These are phyloP conservation scores for Aspergillus piperis DNA, from an alignment of 2,329 filamentous ascomycete genomes.

Conservation along the genomic window DNA sequence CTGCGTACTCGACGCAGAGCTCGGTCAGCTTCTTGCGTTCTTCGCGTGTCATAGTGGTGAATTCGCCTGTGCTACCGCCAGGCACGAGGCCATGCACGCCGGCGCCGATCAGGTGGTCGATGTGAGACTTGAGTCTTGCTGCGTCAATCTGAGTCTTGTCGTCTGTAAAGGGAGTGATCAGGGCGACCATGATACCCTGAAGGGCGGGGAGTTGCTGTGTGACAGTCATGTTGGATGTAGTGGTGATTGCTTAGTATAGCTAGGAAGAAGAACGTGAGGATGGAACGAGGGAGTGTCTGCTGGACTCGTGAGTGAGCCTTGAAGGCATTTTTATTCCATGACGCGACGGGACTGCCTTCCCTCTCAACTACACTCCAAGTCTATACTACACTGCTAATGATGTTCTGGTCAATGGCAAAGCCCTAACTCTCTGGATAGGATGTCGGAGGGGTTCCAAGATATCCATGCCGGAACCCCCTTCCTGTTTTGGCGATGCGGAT, in stretches of 20 bases:
- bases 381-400: neutral
- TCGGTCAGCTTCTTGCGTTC: conserved; percentile 51
- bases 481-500: neutral
- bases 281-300: no score
- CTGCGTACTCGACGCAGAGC: conserved; percentile 31
- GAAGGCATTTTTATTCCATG: neutral
- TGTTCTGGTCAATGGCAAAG: neutral
- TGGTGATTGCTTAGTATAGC: neutral
- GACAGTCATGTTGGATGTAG: conserved; percentile 15
- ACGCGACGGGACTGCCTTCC: neutral
- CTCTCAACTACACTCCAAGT: neutral
- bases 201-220: conserved; percentile 11
- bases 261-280: neutral
- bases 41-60: conserved; percentile 46
- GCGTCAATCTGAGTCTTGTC: conserved; percentile 47
- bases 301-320: neutral
- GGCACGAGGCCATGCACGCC: conserved; percentile 55
- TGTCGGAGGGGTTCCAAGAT: no score
- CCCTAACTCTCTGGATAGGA: neutral
- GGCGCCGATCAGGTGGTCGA: conserved; percentile 48
- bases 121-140: conserved; percentile 44
- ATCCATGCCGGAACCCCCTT: neutral
- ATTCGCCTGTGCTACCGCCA: conserved; percentile 55
- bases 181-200: conserved; percentile 51
- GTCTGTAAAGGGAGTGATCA: conserved; percentile 52